Conservation (phyloP, 108 stramenopile genomes). For the Discostella pseudostelligera region DNA sequence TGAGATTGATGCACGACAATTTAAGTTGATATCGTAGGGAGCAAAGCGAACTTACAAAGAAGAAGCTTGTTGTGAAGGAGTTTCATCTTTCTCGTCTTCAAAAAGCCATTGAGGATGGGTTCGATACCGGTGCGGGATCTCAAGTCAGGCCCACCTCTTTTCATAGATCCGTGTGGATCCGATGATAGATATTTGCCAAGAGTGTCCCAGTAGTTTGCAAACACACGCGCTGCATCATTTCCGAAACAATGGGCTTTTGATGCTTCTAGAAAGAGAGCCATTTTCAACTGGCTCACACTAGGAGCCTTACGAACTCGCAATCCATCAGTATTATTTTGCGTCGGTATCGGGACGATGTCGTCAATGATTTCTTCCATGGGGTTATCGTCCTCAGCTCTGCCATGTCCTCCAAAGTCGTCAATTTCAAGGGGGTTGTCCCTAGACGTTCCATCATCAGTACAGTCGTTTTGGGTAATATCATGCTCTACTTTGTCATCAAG, state of each 20-base stretch:
- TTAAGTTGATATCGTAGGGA: background rate
- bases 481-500: background rate
- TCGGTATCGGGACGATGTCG: background rate
- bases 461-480: background rate
- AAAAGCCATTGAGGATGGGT: constrained; percentile 48
- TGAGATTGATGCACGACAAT: background rate
- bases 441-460: background rate
- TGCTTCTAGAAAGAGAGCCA: constrained; percentile 39
- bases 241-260: constrained; percentile 41
- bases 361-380: background rate
- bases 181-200: constrained; percentile 34
- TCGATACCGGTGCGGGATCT: constrained; percentile 31
- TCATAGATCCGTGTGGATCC: background rate
- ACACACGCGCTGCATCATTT: constrained; percentile 49
- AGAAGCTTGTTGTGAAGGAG: constrained; percentile 78
- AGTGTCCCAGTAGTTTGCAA: constrained; percentile 77
- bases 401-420: background rate
- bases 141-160: constrained; percentile 29
- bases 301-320: background rate
- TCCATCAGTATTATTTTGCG: background rate
- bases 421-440: background rate
- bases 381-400: too few species aligned
- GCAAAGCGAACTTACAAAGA: constrained; percentile 46
- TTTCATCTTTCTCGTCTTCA: constrained; percentile 61
- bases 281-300: constrained; percentile 29